Conservation (phyloP, 2,329 filamentous ascomycete species). For the Coniochaeta sp. region DNA sequence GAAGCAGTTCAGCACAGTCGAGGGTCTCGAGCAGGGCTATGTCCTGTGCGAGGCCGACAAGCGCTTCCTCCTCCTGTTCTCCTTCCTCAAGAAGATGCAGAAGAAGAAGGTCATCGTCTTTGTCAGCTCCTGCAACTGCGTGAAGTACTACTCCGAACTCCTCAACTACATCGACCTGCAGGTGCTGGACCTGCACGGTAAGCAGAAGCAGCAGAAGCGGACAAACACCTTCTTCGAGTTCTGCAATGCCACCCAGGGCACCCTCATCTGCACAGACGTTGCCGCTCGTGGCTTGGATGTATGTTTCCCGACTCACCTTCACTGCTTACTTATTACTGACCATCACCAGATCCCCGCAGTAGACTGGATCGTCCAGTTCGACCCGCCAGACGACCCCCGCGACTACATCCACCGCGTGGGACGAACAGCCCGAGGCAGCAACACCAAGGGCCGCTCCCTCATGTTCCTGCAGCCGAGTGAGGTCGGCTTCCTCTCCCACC, state of each 20-base stretch:
- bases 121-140: slow-evolving; percentile 85
- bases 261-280: slow-evolving; percentile 92
- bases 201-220: slow-evolving; percentile 98
- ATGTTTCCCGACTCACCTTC: slow-evolving; percentile 20
- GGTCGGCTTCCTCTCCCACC: slow-evolving; percentile 83
- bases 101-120: slow-evolving; percentile 99
- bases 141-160: slow-evolving; percentile 92
- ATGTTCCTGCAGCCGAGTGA: slow-evolving; percentile 92
- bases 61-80: slow-evolving; percentile 88
- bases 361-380: slow-evolving; percentile 95
- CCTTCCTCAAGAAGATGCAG: slow-evolving; percentile 83
- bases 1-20: slow-evolving; percentile 85
- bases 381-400: slow-evolving; percentile 82
- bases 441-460: slow-evolving; percentile 77
- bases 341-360: slow-evolving; percentile 69
- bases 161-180: slow-evolving; percentile 91
- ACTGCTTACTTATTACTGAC: background rate
- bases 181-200: slow-evolving; percentile 76
- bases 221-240: slow-evolving; percentile 99
- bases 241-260: slow-evolving; percentile 66
- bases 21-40: slow-evolving; percentile 92
- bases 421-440: slow-evolving; percentile 79
- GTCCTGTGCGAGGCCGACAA: slow-evolving; percentile 90
- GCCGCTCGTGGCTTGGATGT: slow-evolving; percentile 88
- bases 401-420: slow-evolving; percentile 96